Percentiles rank a stretch among this genome's conserved stretches.
Evolutionary conservation across 2,329 filamentous ascomycete species (phyloP).

Genomic region (Pseudogymnoascus pannorum): DNA sequence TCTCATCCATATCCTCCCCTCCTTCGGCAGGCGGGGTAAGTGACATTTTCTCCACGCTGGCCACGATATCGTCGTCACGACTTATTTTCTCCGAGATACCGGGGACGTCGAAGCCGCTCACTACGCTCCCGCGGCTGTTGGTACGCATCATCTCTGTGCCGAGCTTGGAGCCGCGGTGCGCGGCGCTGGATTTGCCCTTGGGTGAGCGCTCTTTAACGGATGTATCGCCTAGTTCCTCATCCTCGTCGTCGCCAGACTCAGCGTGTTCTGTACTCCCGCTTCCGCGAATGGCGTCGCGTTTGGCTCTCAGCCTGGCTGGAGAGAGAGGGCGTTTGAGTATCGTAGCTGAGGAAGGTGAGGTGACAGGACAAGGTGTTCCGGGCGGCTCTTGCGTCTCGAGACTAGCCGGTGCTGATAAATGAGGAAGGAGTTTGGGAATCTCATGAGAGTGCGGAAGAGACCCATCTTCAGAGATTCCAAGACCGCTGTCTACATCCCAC

Average conservation of each 20-base stretch:
- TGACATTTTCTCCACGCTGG: conserved; percentile 12
- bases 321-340: conserved; percentile 52
- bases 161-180: conserved; percentile 74
- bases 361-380: conserved; percentile 25
- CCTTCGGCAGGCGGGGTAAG: background rate
- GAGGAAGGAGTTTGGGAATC: conserved; percentile 46
- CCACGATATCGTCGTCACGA: conserved; percentile 18
- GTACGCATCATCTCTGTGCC: conserved; percentile 98
- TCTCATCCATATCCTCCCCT: conserved; percentile 21
- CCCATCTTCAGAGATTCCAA: conserved; percentile 58
- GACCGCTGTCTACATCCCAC: conserved; percentile 63
- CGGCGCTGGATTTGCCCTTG: conserved; percentile 46
- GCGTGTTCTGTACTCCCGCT: conserved; percentile 61
- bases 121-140: conserved; percentile 80
- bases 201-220: conserved; percentile 34
- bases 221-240: conserved; percentile 71
- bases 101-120: conserved; percentile 25
- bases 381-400: conserved; percentile 37
- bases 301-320: conserved; percentile 65
- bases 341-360: conserved; percentile 7
- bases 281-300: conserved; percentile 66
- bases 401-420: conserved; percentile 57
- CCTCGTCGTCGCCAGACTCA: conserved; percentile 90
- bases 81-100: conserved; percentile 19
- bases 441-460: conserved; percentile 25